Base-by-base conservation (phyloP, 768 basidiomycete species). In the Hemileccinum impolitum region DNA sequence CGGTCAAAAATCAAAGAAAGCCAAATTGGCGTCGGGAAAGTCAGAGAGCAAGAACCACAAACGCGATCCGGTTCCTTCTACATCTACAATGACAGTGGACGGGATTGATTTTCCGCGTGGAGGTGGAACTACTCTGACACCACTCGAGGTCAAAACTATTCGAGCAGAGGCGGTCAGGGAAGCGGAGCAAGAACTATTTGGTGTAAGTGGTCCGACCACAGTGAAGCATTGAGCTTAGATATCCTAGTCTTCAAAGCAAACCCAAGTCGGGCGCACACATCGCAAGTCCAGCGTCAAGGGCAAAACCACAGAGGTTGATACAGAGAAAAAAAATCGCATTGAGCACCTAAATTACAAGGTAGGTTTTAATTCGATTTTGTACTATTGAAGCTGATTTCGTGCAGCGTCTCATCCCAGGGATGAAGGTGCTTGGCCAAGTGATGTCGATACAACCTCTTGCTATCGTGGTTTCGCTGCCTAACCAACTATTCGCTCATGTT, bases 281-380 rank as follows among this genome's bases (percentile, higher is more conserved):
- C 73, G 71, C 53, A 84, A 80, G 56, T 67, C 73, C 19, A 77
- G 80, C 11, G 57, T 52, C 15, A 64, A 70, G 37, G 58, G 51
- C 10, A 65, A 70, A 63, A 50, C 55, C 49, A 51, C 58, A 46
- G 67, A 59, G 49, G 44, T 50, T 15, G 60, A 58, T 54, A 82
- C 9, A 12, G 39, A 50, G 23, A 53, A 47, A 48, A 75, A 63
- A 39, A 80, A 83, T 41, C 85, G 93, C 48, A 82, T 95, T 34
- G 94, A 97, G 62, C 89, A 93, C 66, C 74, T 96, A 34, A 96
- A 94, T 61, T 95, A 96, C 75, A 96, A 94, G 74, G 92, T 89
- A 48, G 65, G 57, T 28, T 51, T 32, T 26, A 10, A 26, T 12
- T 35, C 17, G 32, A 44, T 34, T 11, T 50, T 43, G 39, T 28